phyloP scores from a whole-genome alignment of 495 filamentous ascomycete genomes.

The Trypethelium eluteriae region DNA sequence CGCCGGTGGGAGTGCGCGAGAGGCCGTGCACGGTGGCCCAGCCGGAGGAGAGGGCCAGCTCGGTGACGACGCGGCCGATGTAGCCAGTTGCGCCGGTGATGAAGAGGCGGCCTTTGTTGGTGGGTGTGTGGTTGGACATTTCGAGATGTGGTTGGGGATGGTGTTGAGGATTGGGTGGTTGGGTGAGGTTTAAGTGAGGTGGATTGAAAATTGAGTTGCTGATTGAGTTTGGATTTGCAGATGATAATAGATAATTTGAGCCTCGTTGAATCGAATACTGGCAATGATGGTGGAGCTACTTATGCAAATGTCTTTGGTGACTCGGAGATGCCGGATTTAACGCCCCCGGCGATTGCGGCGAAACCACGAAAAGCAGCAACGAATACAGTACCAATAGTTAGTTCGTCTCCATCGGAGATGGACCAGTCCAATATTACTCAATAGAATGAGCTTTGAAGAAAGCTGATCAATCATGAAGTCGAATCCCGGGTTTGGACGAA shows the following conservation, averaged over 20 bases:
- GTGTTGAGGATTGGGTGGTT: not conserved
- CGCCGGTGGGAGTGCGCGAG: conserved; percentile 31
- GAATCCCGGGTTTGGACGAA: too few relatives aligned
- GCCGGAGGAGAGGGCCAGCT: conserved; percentile 33
- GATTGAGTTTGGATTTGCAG: not conserved
- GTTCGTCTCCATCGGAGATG: not conserved
- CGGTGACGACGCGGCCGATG: conserved; percentile 34
- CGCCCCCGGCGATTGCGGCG: not conserved
- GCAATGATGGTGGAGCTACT: not conserved
- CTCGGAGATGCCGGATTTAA: not conserved
- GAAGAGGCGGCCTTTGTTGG: conserved; percentile 31
- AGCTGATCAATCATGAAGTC: too few relatives aligned
- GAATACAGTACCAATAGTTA: not conserved
- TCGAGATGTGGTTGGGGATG: not conserved
- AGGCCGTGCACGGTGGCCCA: conserved; percentile 35
- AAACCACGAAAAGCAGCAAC: not conserved
- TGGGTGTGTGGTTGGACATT: not conserved
- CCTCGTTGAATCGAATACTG: not conserved
- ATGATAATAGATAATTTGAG: not conserved
- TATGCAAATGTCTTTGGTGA: not conserved
- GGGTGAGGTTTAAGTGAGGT: not conserved
- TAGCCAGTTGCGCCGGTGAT: conserved; percentile 42
- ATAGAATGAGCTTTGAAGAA: too few relatives aligned
- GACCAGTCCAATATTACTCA: too few relatives aligned
- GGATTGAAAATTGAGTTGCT: not conserved